Base-by-base conservation (phyloP, 2,329 filamentous ascomycete species). In the Rhynchosporium agropyri region DNA sequence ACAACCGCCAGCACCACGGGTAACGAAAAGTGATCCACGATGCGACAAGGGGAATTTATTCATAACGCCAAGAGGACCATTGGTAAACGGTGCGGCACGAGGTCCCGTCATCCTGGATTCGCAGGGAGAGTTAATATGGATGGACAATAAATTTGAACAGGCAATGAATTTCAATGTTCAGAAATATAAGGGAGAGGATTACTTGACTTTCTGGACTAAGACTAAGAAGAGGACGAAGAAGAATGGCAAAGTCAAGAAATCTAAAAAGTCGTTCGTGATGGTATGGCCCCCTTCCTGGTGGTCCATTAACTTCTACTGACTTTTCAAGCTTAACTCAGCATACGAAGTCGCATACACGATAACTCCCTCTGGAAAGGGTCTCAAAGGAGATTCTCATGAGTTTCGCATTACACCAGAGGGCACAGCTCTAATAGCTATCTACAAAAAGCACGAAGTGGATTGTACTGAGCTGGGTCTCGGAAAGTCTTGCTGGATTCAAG, bases 401-500 rank as follows among this genome's bases (percentile, higher is more conserved):
- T 64, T 64, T 31, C 58, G 58, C 40, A 61, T 64, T 20, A 64
- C 62, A 10, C 53, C 58, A 20, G 53, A 64, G 43, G 62, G 58
- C 29, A 64, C 62, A 10, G 62, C 62, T 13, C 55, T 64, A 31
- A 61, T 64, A 8, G 60, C 53, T 10, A 61, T 64, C 58, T 64
- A 64, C 42, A 38, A 64, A 12, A 61, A 61, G 28, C 45, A 53
- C 15, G 33, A 64, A 40, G 33, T n/a, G 10, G 62, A 64, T 28
- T 61, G 58, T 38, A 64, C 56, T 7, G 38, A 57, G 12, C 45
- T 64, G 29, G 58, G 58, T n/a, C 45, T 61, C 12, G 58, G 53
- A 8, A 58, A 58, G 28, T 46, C 28, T 5, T 60, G 62, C 31
- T 58, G 58, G 51, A 61, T 77, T 54, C 54, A 61, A 43, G 62